Evolutionary conservation across 1,284 basidiomycete genomes (phyloP), one percentile per base, ranked within the genome.

Genomic region (Farysia itapuensis): DNA sequence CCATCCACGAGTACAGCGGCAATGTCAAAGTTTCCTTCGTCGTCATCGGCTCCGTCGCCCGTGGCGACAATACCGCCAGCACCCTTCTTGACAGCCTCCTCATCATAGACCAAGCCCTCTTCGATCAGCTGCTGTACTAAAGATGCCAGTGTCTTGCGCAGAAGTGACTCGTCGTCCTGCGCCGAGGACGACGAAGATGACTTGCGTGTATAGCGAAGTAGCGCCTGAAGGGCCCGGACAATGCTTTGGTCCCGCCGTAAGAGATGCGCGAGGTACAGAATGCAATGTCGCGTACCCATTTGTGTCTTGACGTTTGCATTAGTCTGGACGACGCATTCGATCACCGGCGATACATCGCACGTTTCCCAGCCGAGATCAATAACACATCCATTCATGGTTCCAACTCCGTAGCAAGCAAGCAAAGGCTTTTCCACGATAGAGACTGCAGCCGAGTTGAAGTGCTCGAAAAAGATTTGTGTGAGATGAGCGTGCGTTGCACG

Each of bases 391-490:
- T 81, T 86, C 51, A 89, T 82, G 25, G 82, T 81, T 61, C 87
- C 87, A n/a, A 85, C 84, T 16, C 89, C 86, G 77, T 87, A 95
- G 43, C 91, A 81, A 52, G 89, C 86, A 4, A 88, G 84, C 70
- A 94, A 83, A 5, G 93, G 86, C 2, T 89, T 85, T 54, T 94
- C 88, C 31, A 94, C 81, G 60, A 95, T 81, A 32, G 84, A 84
- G 59, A 96, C 84, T 21, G 85, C 88, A 4, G 94, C 88, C 32
- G 87, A 85, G 74, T 96, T 95, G 82, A 96, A 89, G n/a, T 86
- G 84, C 75, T 97, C 93, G 72, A 97, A 98, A 75, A 95, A 91
- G 45, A 92, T 82, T 72, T 89, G 90, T 60, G 87, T 87, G 70
- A 87, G 81, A 35, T 81, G 81, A 71, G 94, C 89, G 72, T 86